Base-by-base conservation (phyloP, 106 monocot genomes). In the Amphibolis antarctica region DNA sequence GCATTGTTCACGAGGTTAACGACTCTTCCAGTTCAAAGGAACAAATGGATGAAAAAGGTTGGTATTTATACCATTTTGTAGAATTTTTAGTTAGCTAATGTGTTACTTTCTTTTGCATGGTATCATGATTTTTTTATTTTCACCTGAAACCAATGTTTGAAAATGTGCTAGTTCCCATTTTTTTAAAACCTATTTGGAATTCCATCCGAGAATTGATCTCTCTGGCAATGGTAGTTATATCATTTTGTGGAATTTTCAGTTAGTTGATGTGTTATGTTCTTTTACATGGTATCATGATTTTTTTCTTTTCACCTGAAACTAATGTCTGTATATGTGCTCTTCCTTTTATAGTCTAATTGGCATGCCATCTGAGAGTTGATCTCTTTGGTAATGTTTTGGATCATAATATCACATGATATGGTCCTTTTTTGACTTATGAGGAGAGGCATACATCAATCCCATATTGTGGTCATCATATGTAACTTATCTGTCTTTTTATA, bases 11-110 rank as follows among this genome's bases (percentile, higher is more conserved):
- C 49, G 50, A 56, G 54, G 60, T 44, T 69, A 46, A 76, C 5
- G 51, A 60, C n/a, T 30, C 21, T 25, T 53, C 44, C 57, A 72
- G 17, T 48, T 53, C 44, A 24, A 59, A 72, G 44, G 72, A 72
- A 44, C 64, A 72, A 23, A 55, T 44, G 20, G 71, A 81, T 64
- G 80, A 76, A 65, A 60, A 69, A 65, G 80, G 80, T 78, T 57
- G 57, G 50, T 23, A 42, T 49, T 22, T 62, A 11, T 10, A 30
- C 15, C 25, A 29, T 21, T 19, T 5, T 53, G 27, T 28, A n/a
- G 57, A 27, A 26, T 26, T 66, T 66, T 20, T 10, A 30, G 23
- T 36, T 42, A 52, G 10, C 49, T 18, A 7, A 53, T 17, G 10
- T 30, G 18, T 66, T 30, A 50, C 7, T 10, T 51, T 31, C 10